Base-by-base conservation (phyloP, 2,329 filamentous ascomycete genomes). In the Fusarium mangiferae region DNA sequence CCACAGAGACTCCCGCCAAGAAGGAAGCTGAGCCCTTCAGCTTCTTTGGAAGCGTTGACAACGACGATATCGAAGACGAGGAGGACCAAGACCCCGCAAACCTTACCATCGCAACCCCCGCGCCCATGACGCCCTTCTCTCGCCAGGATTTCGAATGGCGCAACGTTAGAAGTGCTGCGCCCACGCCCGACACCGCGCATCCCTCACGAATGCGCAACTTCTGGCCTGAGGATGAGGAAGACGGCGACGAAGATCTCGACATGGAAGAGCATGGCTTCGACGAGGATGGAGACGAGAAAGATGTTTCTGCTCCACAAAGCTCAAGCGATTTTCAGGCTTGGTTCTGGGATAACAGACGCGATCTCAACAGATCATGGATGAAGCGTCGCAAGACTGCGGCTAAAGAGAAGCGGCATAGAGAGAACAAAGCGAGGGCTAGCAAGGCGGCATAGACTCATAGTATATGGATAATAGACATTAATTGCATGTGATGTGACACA, bases 181-280 rank as follows among this genome's bases (percentile, higher is more conserved):
- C 96, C 0, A 99, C 96, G 1, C 96, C 96, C 0, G 96, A 99
- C 80, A 98, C 96, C 1, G 94, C 94, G 4, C 91, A 95, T 68
- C 91, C 93, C 5, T 90, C 87, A 45, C 89, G 90, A 35, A 87
- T 85, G 64, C 91, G 92, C 78, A 85, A 87, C 72, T 86, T 92
- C 33, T 91, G 89, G 87, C 87, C 14, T 82, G 85, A 70, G 38
- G 67, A 17, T 83, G 80, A 81, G 3, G 79, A 81, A 5, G 80
- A 82, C 22, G 63, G 41, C 2, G 81, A 81, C 20, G 84, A 86
- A 8, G 73, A 72, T 4, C 79, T 80, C 1, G 81, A 80, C 13
- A 80, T 77, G 22, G 79, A 78, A 24, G 80, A 81, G 24, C 76
- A 69, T 11, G 76, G 76, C 20, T 77, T 74, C 28, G 77, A 71